Conservation (phyloP, 2,329 filamentous ascomycete species). For the Sporothrix sp. region DNA sequence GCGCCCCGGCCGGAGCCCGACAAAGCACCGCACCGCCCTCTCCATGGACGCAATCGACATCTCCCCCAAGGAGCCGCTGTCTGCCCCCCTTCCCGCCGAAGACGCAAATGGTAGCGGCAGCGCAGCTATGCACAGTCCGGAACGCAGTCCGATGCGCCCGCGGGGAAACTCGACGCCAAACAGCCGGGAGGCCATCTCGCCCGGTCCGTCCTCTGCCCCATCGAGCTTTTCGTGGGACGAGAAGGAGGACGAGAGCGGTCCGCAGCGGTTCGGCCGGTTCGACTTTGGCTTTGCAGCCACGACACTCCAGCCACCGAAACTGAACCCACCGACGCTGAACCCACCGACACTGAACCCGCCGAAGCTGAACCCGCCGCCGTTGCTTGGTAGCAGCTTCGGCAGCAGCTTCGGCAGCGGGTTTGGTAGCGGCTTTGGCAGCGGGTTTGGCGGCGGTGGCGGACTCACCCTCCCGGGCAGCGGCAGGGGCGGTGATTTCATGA, state of each 20-base stretch:
- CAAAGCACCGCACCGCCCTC: constrained; percentile 50
- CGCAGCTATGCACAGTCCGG: constrained; percentile 24
- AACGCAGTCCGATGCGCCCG: constrained; percentile 36
- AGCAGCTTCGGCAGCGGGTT: no score
- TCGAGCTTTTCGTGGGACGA: constrained; percentile 52
- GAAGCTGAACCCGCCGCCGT: background rate
- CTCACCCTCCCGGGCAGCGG: background rate
- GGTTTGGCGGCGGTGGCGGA: background rate
- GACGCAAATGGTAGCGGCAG: constrained; percentile 31
- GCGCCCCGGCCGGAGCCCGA: constrained; percentile 43
- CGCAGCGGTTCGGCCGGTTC: constrained; percentile 32
- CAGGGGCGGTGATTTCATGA: constrained; percentile 24
- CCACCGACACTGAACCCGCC: background rate
- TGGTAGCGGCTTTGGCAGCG: background rate
- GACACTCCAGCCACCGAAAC: background rate
- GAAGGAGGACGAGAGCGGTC: constrained; percentile 35
- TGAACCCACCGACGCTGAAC: background rate
- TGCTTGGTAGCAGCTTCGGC: no score
- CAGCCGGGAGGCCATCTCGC: constrained; percentile 39
- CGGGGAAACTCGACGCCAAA: constrained; percentile 46
- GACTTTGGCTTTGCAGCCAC: constrained; percentile 22
- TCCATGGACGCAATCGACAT: constrained; percentile 50
- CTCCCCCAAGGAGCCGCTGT: constrained; percentile 46
- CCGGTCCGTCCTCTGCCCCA: constrained; percentile 58
- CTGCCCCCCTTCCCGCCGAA: constrained; percentile 50